Percentiles rank a stretch among this genome's conserved stretches.
Conservation (phyloP, 345 rosid genomes). For the Brassica carinata region DNA sequence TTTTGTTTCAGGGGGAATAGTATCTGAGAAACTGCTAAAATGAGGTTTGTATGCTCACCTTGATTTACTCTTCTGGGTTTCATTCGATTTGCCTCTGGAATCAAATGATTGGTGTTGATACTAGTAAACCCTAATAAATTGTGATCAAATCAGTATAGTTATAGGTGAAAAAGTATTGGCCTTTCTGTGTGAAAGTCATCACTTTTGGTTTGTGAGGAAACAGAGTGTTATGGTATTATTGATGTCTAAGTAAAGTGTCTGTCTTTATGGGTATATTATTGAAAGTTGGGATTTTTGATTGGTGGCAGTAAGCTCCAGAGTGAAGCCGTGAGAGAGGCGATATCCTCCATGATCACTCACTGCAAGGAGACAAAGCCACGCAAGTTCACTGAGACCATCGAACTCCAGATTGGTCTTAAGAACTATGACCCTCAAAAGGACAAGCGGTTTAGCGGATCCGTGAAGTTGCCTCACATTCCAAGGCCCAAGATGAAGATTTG, state of each 20-base stretch:
- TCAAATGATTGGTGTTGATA: not conserved
- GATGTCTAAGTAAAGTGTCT: not conserved
- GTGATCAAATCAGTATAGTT: not conserved
- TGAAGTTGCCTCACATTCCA: constrained; percentile 89
- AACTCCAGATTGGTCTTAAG: constrained; percentile 92
- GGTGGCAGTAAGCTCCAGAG: constrained; percentile 86
- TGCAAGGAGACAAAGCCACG: constrained; percentile 64
- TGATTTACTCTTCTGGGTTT: not conserved
- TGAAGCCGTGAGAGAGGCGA: constrained; percentile 86
- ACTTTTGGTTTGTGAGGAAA: not conserved
- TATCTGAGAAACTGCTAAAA: constrained; percentile 11
- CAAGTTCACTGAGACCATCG: constrained; percentile 86
- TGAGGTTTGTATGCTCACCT: constrained; percentile 36
- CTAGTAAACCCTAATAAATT: not conserved
- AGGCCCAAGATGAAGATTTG: constrained; percentile 94
- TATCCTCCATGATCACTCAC: constrained; percentile 52
- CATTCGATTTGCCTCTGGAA: not conserved
- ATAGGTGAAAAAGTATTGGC: not conserved
- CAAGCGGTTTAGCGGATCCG: constrained; percentile 92
- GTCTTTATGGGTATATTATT: not conserved
- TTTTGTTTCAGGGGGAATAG: not conserved
- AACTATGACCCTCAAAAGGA: constrained; percentile 97
- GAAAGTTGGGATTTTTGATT: not conserved
- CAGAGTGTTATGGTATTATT: not conserved
- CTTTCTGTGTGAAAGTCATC: not conserved